Evolutionary conservation across 2,329 filamentous ascomycete genomes (phyloP), one percentile per base, ranked within the genome.

Genomic region (Hypoxylon sp.): DNA sequence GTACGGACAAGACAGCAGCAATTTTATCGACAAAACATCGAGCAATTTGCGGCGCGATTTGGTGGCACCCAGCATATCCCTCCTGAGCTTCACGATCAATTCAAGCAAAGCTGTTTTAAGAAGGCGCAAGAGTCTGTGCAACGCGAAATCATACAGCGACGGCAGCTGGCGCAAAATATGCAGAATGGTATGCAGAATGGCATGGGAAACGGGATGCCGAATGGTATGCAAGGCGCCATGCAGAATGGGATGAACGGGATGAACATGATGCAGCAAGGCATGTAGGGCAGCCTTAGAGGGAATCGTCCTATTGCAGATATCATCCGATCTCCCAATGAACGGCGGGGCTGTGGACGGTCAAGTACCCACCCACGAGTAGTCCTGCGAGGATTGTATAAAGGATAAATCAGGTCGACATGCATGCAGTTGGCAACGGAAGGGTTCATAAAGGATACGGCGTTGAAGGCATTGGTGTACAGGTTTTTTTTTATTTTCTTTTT

Each of bases 121-220:
- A 80, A 80, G 63, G 84, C 85, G 3, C 72, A 73, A 19, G 71
- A 76, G 21, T 60, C 63, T 7, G 58, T 76, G 10, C 69, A 74
- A 19, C 63, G 69, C 9, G 64, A 67, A 14, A 67, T 74, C 19
- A 71, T 30, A 49, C 79, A 81, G 51, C 80, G 73, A 34, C 79
- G 79, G 55, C 79, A 81, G 48, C 76, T 81, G 49, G 83, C 87
- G 80, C 83, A 86, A 64, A 83, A 83, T 25, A 87, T 88, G 72
- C 70, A 69, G 34, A 49, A 60, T n/a, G 59, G 55, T 0, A 73
- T 76, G 71, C 70, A 71, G 36, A 43, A 56, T 21, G 60, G 67
- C 2, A 87, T 88, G 72, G 70, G 60, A 11, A 69, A 73, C 32
- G 69, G 74, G 32, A 72, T 76, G 72, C 71, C 69, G 38, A 30